Conservation (phyloP, 495 filamentous ascomycete genomes). For the Podospora tetraspora region DNA sequence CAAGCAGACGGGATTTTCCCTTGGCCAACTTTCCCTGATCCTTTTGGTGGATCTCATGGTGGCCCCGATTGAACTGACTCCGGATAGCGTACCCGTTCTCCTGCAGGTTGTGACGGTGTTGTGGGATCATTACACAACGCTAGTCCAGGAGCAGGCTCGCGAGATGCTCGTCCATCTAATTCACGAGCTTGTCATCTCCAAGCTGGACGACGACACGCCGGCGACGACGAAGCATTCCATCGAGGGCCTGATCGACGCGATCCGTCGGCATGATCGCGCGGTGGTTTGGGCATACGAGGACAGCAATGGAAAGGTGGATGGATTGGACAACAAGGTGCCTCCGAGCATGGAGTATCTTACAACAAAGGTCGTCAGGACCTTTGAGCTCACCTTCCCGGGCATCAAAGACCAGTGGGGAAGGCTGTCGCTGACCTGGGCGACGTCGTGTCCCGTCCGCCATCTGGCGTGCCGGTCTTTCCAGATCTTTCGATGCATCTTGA, state of each 20-base stretch:
- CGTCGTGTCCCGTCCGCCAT: slow-evolving; percentile 92
- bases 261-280: slow-evolving; percentile 75
- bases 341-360: slow-evolving; percentile 79
- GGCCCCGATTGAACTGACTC: slow-evolving; percentile 70
- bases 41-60: slow-evolving; percentile 95
- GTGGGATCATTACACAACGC: slow-evolving; percentile 94
- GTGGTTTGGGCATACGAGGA: slow-evolving; percentile 95
- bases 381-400: slow-evolving; percentile 77
- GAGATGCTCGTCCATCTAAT: slow-evolving; percentile 98
- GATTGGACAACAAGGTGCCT: slow-evolving; percentile 74
- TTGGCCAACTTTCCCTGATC: slow-evolving; percentile 89
- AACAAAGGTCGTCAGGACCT: slow-evolving; percentile 73
- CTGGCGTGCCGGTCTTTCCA: slow-evolving; percentile 95
- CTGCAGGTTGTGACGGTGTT: slow-evolving; percentile 88
- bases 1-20: slow-evolving; percentile 83
- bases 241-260: slow-evolving; percentile 84
- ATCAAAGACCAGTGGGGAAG: slow-evolving; percentile 87
- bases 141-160: slow-evolving; percentile 92
- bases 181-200: slow-evolving; percentile 91
- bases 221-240: slow-evolving; percentile 64
- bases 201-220: slow-evolving; percentile 68
- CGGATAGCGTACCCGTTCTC: slow-evolving; percentile 74
- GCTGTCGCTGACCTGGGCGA: slow-evolving; percentile 88
- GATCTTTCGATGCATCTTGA: slow-evolving; percentile 89
- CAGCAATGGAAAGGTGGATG: slow-evolving; percentile 69